These are phyloP conservation scores for Psilocybe cyanescens DNA, from an alignment of 768 basidiomycete genomes.

Conservation along the genomic window DNA sequence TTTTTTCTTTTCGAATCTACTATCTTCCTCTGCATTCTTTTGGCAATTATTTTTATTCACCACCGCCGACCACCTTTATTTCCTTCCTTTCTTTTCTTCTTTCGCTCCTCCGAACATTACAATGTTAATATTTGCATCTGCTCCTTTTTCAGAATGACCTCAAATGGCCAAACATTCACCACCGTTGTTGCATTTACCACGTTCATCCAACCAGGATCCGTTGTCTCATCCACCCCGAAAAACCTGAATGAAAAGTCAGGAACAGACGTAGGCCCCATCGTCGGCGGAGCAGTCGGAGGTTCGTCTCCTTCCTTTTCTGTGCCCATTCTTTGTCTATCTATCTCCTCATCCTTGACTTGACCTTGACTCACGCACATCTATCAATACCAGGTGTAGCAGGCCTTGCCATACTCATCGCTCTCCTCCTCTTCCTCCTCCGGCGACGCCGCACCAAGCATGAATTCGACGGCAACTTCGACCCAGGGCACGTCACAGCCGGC, in stretches of 20 bases:
- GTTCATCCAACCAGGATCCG: conserved; percentile 14
- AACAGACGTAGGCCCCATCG: conserved; percentile 25
- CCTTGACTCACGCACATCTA: not conserved
- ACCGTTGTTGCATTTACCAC: conserved; percentile 22
- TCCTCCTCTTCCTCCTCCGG: conserved; percentile 23
- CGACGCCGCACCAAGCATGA: conserved; percentile 26
- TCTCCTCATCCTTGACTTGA: not conserved
- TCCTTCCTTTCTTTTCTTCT: not conserved
- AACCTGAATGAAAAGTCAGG: not conserved
- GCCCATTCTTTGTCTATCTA: not conserved
- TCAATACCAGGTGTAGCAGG: conserved; percentile 18
- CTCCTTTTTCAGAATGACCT: conserved; percentile 17
- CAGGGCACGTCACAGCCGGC: conserved; percentile 19
- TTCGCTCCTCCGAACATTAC: not conserved
- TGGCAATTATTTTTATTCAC: not conserved
- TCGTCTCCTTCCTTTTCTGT: not conserved
- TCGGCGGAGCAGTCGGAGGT: conserved; percentile 32
- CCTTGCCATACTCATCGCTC: conserved; percentile 14
- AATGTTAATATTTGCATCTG: not conserved
- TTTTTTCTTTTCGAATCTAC: not conserved
- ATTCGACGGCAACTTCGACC: conserved; percentile 34
- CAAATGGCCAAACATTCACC: conserved; percentile 23
- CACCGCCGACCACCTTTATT: not conserved
- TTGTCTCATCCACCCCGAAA: conserved; percentile 12
- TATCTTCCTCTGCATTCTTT: not conserved